Percentiles rank a stretch among this genome's conserved stretches.
phyloP scores from a whole-genome alignment of 768 basidiomycete species.

The Macrocybe gigantea region DNA sequence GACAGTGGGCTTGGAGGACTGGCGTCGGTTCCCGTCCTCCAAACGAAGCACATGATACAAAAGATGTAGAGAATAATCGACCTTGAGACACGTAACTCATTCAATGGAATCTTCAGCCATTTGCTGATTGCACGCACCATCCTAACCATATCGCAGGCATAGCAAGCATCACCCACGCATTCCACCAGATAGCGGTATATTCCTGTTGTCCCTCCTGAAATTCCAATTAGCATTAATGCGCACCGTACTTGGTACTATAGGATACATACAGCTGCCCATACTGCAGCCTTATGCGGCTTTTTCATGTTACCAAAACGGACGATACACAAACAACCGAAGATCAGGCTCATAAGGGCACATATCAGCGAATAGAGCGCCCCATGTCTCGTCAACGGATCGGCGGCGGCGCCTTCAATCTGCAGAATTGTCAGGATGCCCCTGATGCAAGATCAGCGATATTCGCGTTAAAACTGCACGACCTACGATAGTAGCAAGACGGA shows the following conservation, averaged over 20 bases:
- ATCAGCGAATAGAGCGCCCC: constrained; percentile 59
- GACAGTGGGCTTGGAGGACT: constrained; percentile 22
- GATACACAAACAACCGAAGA: constrained; percentile 71
- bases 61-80: constrained; percentile 47
- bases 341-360: constrained; percentile 64
- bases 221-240: background rate
- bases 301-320: constrained; percentile 69
- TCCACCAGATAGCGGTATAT: constrained; percentile 36
- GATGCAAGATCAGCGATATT: background rate
- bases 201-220: constrained; percentile 48
- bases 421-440: constrained; percentile 71
- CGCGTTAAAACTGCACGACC: constrained; percentile 5
- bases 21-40: constrained; percentile 39
- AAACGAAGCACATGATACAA: constrained; percentile 51
- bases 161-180: constrained; percentile 60
- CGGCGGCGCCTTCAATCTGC: constrained; percentile 46
- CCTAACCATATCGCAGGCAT: constrained; percentile 57
- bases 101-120: background rate
- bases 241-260: background rate
- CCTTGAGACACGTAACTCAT: constrained; percentile 15
- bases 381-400: constrained; percentile 58
- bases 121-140: constrained; percentile 30
- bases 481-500: constrained; percentile 54
- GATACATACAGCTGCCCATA: constrained; percentile 60
- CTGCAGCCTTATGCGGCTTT: constrained; percentile 63